Conservation (phyloP, 768 basidiomycete genomes). For the Bullera alba region DNA sequence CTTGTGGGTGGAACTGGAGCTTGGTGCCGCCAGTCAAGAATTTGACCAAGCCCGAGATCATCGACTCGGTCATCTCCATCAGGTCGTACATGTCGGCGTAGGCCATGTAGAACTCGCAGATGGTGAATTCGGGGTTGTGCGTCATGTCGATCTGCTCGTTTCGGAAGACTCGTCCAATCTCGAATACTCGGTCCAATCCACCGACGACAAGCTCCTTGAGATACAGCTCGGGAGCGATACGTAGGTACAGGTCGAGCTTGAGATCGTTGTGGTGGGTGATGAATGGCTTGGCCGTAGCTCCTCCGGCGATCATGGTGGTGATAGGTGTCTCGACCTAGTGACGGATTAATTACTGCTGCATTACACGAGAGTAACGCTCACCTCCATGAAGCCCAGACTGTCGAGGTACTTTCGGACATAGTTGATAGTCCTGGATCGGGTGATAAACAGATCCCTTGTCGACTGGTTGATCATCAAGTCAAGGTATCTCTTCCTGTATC, state of each 20-base stretch:
- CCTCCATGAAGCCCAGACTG: conserved; percentile 86
- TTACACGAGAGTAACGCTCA: conserved; percentile 23
- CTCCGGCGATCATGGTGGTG: conserved; percentile 91
- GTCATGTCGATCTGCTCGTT: conserved; percentile 99
- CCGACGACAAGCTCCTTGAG: conserved; percentile 96
- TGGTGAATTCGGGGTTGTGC: conserved; percentile 98
- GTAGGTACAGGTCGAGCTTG: conserved; percentile 89
- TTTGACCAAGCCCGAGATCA: conserved; percentile 88
- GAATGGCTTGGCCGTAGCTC: conserved; percentile 98
- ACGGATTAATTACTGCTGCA: too few relatives aligned
- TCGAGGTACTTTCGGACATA: conserved; percentile 88
- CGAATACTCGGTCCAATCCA: conserved; percentile 94
- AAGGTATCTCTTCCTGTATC: conserved; percentile 97
- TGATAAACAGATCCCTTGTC: conserved; percentile 83
- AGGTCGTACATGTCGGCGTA: conserved; percentile 98
- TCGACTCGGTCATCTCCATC: conserved; percentile 90
- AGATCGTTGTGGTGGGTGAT: conserved; percentile 98
- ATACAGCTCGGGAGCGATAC: conserved; percentile 94
- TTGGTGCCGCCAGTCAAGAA: conserved; percentile 69
- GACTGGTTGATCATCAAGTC: conserved; percentile 91
- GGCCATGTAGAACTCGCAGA: conserved; percentile 99
- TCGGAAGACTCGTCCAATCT: conserved; percentile 95
- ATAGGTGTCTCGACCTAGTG: conserved; percentile 99
- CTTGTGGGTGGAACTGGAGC: conserved; percentile 84
- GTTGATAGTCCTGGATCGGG: conserved; percentile 81